Percentiles rank a stretch among this genome's conserved stretches.
These are phyloP conservation scores for Solanum tarapatanum DNA, from an alignment of 257 asterid species.

Conservation along the genomic window DNA sequence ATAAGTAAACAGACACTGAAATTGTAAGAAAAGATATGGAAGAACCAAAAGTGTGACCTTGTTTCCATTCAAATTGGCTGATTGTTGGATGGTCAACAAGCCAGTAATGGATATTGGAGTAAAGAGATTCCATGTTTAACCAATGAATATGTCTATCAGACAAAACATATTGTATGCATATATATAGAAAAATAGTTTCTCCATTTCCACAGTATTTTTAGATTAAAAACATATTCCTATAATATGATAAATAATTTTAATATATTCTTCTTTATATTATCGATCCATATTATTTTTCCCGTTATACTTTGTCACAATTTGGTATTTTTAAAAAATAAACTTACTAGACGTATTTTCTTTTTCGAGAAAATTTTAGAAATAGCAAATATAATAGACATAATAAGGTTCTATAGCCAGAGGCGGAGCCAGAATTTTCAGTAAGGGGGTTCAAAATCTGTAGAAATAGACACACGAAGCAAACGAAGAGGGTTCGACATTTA, in stretches of 20 bases:
- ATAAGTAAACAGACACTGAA: conserved; percentile 48
- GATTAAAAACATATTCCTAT: too few species aligned
- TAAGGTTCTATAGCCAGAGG: too few species aligned
- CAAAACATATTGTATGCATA: neutral
- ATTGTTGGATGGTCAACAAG: conserved; percentile 63
- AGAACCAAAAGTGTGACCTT: conserved; percentile 47
- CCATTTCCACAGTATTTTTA: too few species aligned
- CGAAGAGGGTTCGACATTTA: too few species aligned
- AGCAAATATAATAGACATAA: too few species aligned
- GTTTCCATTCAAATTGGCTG: conserved; percentile 57
- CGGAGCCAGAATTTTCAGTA: too few species aligned
- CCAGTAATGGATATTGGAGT: conserved; percentile 37
- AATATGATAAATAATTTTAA: neutral
- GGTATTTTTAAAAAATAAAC: too few species aligned
- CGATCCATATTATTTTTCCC: neutral
- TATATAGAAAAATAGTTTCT: neutral
- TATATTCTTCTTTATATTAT: neutral
- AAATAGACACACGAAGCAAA: too few species aligned
- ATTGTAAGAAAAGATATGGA: conserved; percentile 32
- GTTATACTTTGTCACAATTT: too few species aligned
- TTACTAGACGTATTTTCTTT: too few species aligned
- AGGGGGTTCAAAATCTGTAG: too few species aligned
- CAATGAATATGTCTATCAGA: neutral
- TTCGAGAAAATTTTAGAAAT: too few species aligned
- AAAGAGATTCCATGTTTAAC: conserved; percentile 20